Evolutionary conservation across 345 rosid genomes (phyloP), one percentile per base, ranked within the genome.

Genomic region (Syzygium grande): DNA sequence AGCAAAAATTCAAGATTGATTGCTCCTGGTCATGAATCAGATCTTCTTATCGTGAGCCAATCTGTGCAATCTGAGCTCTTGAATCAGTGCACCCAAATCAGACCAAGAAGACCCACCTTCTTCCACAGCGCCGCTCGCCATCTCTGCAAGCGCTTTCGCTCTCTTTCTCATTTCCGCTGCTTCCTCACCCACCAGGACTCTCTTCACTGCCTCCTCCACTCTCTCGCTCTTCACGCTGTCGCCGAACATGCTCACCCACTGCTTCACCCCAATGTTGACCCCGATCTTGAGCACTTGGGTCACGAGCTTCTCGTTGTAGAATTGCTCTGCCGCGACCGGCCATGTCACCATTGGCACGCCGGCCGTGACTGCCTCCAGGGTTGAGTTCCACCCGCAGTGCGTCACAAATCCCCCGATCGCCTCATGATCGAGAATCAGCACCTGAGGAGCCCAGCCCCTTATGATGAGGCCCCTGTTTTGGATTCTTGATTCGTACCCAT

Each of bases 381-480:
- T 89, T 5, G 98, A 96, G 87, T 96, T 96, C 97, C 97, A 94
- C 80, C 96, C 94, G 11, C 98, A 94, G 52, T 95, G 97, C 0
- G 95, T 95, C 92, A 95, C 88, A 51, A 96, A 96, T 10, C 94
- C 96, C 1, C 96, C 94, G 0, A 88, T 73, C 5, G 95, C 93
- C 90, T 90, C 68, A 58, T 96, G 96, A 6, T 94, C 95, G 19
- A 95, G 96, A 88, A 96, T 94, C 65, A 88, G 54, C 13, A 91
- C 90, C 52, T 94, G 96, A 0, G 95, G 96, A 1, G 96, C 96
- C 95, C 96, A 91, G 4, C 93, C 93, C 65, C 85, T 68, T 30
- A 91, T 77, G 7, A 92, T 83, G 19, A 92, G 86, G 17, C 94
- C 94, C 49, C 84, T 90, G 5, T 86, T 92, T 65, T 56, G 85